Evolutionary conservation across 2,329 filamentous ascomycete species (phyloP).

Genomic region (Coccinonectria pachysandricola): DNA sequence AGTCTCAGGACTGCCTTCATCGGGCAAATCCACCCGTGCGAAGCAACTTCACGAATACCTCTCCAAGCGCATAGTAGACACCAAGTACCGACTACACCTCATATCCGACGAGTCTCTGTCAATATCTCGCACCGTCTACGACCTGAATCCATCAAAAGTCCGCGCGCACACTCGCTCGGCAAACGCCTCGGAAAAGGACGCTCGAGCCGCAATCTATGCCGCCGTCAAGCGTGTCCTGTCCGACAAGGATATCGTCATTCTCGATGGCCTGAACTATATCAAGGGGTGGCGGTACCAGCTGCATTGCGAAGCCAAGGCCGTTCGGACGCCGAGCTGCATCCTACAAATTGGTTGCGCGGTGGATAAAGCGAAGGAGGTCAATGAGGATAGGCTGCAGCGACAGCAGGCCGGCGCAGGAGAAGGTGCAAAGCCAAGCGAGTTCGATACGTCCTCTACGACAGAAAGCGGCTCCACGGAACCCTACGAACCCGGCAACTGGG

Average conservation of each 20-base stretch:
- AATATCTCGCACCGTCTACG: constrained; percentile 61
- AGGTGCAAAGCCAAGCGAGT: neutral
- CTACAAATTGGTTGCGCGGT: constrained; percentile 51
- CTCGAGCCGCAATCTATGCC: constrained; percentile 63
- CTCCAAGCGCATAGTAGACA: constrained; percentile 39
- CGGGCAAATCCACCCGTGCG: constrained; percentile 57
- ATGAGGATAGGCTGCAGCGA: constrained; percentile 44
- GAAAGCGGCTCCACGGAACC: constrained; percentile 23
- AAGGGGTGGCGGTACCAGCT: constrained; percentile 84
- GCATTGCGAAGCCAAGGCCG: constrained; percentile 73
- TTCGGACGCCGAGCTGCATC: constrained; percentile 65
- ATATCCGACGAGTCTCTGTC: constrained; percentile 64
- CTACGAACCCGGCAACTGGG: constrained; percentile 53
- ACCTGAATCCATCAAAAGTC: constrained; percentile 42
- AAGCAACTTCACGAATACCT: constrained; percentile 58
- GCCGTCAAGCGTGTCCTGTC: constrained; percentile 68
- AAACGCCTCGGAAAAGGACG: constrained; percentile 70
- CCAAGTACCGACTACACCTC: constrained; percentile 57
- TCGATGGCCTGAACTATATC: constrained; percentile 79
- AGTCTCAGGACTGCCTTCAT: constrained; percentile 55
- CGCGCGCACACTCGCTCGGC: constrained; percentile 56
- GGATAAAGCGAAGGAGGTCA: constrained; percentile 46
- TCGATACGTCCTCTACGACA: neutral
- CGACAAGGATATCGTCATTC: constrained; percentile 64
- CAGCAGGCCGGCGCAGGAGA: constrained; percentile 4